A percentile compares a stretch with the other conserved stretches of the same genome.
Conservation (phyloP, 2,329 filamentous ascomycete species). For the Nigrograna mackinnonii region DNA sequence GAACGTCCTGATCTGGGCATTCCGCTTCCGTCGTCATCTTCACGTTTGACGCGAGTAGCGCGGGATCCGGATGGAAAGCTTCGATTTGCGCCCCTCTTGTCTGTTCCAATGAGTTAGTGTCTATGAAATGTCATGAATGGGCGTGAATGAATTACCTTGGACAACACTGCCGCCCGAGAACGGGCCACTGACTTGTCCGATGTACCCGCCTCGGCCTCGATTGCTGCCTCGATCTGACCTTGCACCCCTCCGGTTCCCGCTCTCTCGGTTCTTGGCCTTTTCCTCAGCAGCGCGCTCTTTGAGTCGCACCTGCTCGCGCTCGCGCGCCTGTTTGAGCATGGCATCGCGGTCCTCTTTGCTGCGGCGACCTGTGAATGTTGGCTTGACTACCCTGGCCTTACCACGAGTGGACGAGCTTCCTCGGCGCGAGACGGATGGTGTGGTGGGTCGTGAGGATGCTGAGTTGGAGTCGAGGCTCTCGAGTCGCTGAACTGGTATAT, state of each 20-base stretch:
- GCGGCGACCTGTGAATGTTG: slow-evolving; percentile 48
- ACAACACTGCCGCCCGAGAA: slow-evolving; percentile 39
- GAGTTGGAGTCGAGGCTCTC: no score
- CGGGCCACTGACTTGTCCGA: slow-evolving; percentile 44
- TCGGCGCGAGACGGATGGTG: slow-evolving; percentile 29
- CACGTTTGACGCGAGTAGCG: slow-evolving; percentile 29
- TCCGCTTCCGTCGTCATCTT: slow-evolving; percentile 24
- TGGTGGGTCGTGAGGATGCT: slow-evolving; percentile 28
- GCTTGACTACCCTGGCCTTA: slow-evolving; percentile 35
- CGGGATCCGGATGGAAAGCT: slow-evolving; percentile 16
- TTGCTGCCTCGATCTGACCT: slow-evolving; percentile 21
- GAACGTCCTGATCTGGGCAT: slow-evolving; percentile 12
- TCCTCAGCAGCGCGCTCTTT: slow-evolving; percentile 34
- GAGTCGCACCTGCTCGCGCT: slow-evolving; percentile 37
- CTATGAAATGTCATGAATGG: neutral
- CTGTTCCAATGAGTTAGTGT: neutral
- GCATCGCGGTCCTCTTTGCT: slow-evolving; percentile 50
- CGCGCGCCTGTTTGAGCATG: slow-evolving; percentile 42
- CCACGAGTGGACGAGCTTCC: slow-evolving; percentile 24
- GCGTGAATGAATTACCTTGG: slow-evolving; percentile 15
- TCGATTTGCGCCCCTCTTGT: slow-evolving; percentile 3
- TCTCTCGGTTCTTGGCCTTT: slow-evolving; percentile 6
- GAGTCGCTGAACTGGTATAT: slow-evolving; percentile 27
- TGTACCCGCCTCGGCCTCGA: slow-evolving; percentile 47
- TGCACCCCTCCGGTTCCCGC: slow-evolving; percentile 15